Evolutionary conservation across 1,139 yeast genomes (phyloP).

Genomic region (Geotrichum europaeum): DNA sequence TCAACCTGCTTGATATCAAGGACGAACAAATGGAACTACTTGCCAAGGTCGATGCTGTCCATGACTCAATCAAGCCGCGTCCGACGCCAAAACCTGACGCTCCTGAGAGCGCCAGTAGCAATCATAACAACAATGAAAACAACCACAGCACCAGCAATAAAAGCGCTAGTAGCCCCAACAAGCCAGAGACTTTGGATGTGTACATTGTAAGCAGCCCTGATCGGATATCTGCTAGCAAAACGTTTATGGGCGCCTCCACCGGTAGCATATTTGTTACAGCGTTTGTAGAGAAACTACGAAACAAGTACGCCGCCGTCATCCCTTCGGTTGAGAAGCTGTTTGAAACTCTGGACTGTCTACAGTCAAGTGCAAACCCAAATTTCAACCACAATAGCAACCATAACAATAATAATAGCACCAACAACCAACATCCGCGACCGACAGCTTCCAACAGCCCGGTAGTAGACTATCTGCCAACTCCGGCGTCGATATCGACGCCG

Average conservation of each 20-base stretch:
- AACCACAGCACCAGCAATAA: background rate
- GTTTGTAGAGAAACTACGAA: slow-evolving; percentile 26
- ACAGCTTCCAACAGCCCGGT: slow-evolving; percentile 7
- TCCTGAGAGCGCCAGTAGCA: background rate
- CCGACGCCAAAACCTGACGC: background rate
- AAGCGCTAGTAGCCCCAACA: background rate
- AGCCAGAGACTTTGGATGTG: slow-evolving; percentile 16
- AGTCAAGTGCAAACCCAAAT: background rate
- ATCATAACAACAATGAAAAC: background rate
- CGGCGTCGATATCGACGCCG: background rate
- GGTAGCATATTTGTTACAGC: slow-evolving; percentile 30
- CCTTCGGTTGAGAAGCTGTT: slow-evolving; percentile 20
- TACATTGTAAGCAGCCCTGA: slow-evolving; percentile 27
- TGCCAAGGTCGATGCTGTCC: slow-evolving; percentile 27
- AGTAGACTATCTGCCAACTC: slow-evolving; percentile 14
- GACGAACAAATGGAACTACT: slow-evolving; percentile 52
- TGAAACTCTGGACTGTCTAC: slow-evolving; percentile 15
- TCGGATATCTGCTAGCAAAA: slow-evolving; percentile 26
- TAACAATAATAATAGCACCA: background rate
- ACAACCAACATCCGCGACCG: background rate
- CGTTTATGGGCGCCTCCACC: slow-evolving; percentile 32
- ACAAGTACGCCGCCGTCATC: slow-evolving; percentile 23
- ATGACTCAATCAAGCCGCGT: background rate
- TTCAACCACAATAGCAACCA: background rate
- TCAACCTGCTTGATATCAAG: slow-evolving; percentile 50